A percentile compares a stretch with the other conserved stretches of the same genome.
Evolutionary conservation across 2,329 filamentous ascomycete genomes (phyloP).

Genomic region (Epichloe scottii): DNA sequence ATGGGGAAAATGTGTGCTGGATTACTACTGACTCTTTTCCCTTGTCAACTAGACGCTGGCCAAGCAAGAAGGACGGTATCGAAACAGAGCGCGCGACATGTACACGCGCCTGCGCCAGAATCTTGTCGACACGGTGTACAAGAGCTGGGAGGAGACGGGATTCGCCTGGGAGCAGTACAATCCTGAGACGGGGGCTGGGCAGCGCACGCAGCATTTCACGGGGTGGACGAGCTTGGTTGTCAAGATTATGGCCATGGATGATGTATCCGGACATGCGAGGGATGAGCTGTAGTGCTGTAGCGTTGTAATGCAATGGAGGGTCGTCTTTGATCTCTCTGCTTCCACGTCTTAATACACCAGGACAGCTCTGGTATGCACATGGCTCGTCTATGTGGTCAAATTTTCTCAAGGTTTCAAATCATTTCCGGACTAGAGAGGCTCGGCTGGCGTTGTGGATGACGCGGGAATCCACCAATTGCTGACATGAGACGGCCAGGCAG

Average conservation of each 20-base stretch:
- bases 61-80: slow-evolving; percentile 53
- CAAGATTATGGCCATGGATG: slow-evolving; percentile 92
- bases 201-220: slow-evolving; percentile 94
- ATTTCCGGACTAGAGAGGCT: no score
- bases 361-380: no score
- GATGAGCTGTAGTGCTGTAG: slow-evolving; percentile 34
- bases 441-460: background rate
- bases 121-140: slow-evolving; percentile 77
- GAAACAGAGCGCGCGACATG: slow-evolving; percentile 53
- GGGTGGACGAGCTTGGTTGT: slow-evolving; percentile 98
- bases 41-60: slow-evolving; percentile 42
- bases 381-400: background rate
- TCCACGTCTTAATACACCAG: no score
- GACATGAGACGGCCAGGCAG: background rate
- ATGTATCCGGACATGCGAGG: slow-evolving; percentile 33
- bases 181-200: slow-evolving; percentile 82
- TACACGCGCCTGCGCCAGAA: slow-evolving; percentile 72
- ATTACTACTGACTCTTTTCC: background rate
- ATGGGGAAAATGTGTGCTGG: background rate
- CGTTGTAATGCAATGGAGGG: no score
- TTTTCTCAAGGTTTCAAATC: background rate
- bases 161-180: slow-evolving; percentile 99
- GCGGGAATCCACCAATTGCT: background rate
- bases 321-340: no score
- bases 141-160: slow-evolving; percentile 78